Percentiles rank a stretch among this genome's conserved stretches.
Evolutionary conservation across 2,329 filamentous ascomycete species (phyloP).

Genomic region (Scytalidium lignicola): DNA sequence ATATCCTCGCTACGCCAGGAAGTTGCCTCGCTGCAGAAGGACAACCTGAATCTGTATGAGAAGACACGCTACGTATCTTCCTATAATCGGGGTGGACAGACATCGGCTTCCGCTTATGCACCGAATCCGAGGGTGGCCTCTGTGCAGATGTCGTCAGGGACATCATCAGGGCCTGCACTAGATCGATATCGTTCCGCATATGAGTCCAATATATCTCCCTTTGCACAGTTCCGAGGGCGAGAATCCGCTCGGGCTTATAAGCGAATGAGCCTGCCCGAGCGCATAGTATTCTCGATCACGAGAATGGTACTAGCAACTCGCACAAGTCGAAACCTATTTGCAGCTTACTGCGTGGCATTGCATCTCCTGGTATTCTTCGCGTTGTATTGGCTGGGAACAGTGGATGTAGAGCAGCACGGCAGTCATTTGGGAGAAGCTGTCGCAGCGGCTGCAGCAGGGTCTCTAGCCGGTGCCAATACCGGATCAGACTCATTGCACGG

Average conservation of each 20-base stretch:
- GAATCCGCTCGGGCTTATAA: constrained; percentile 89
- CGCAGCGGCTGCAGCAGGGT: constrained; percentile 37
- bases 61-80: constrained; percentile 95
- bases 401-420: constrained; percentile 52
- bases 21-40: constrained; percentile 85
- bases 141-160: constrained; percentile 55
- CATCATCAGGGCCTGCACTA: constrained; percentile 59
- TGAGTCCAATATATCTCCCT: constrained; percentile 91
- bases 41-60: constrained; percentile 94
- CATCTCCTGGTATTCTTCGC: constrained; percentile 84
- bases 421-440: constrained; percentile 31
- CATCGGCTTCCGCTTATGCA: constrained; percentile 60
- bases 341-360: constrained; percentile 81
- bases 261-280: constrained; percentile 86
- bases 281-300: constrained; percentile 85
- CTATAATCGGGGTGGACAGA: constrained; percentile 69
- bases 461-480: constrained; percentile 30
- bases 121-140: constrained; percentile 72
- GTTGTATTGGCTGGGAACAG: constrained; percentile 76
- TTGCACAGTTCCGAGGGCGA: constrained; percentile 90
- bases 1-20: constrained; percentile 87
- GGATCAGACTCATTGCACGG: constrained; percentile 37
- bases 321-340: constrained; percentile 89
- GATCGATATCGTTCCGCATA: constrained; percentile 90
- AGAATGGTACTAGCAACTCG: constrained; percentile 86